These are phyloP conservation scores for Hypoxylon fuscum DNA, from an alignment of 495 filamentous ascomycete genomes.

Conservation along the genomic window DNA sequence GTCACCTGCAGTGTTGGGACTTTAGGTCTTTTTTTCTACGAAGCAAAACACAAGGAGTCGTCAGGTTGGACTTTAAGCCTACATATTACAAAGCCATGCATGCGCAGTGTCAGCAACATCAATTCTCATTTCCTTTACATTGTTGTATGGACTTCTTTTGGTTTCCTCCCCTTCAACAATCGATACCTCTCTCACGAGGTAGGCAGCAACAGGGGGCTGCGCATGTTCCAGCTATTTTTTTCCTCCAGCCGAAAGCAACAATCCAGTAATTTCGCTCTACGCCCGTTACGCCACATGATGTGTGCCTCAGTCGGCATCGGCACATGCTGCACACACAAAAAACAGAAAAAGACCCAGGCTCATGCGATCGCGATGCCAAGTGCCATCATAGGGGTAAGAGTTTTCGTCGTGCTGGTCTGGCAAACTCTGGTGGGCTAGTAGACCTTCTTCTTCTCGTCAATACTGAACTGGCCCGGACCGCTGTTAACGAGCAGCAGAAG, in stretches of 20 bases:
- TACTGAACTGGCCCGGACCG: slow-evolving; percentile 94
- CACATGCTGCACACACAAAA: slow-evolving; percentile 24
- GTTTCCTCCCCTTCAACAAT: slow-evolving; percentile 4
- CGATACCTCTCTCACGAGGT: slow-evolving; percentile 4
- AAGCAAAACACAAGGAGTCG: too few species aligned
- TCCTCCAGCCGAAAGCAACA: slow-evolving; percentile 26
- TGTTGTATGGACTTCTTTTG: slow-evolving; percentile 24
- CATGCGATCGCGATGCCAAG: slow-evolving; percentile 31
- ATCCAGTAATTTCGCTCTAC: slow-evolving; percentile 8
- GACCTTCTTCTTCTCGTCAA: slow-evolving; percentile 99
- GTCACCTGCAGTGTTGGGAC: too few species aligned
- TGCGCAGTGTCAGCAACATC: slow-evolving; percentile 6
- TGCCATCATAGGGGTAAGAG: slow-evolving; percentile 10
- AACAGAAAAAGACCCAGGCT: slow-evolving; percentile 7
- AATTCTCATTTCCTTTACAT: slow-evolving; percentile 22
- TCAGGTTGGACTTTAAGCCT: background rate
- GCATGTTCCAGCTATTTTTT: slow-evolving; percentile 25
- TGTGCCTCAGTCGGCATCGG: slow-evolving; percentile 26
- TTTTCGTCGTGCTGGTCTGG: background rate
- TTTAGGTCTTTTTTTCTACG: too few species aligned
- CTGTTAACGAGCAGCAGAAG: slow-evolving; percentile 96
- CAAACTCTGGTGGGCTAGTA: slow-evolving; percentile 66
- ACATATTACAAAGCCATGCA: background rate
- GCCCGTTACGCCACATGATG: slow-evolving; percentile 34
- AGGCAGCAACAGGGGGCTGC: slow-evolving; percentile 12